Evolutionary conservation across 2,329 filamentous ascomycete genomes (phyloP), one percentile per base, ranked within the genome.

Genomic region (Colletotrichum theobromicola): DNA sequence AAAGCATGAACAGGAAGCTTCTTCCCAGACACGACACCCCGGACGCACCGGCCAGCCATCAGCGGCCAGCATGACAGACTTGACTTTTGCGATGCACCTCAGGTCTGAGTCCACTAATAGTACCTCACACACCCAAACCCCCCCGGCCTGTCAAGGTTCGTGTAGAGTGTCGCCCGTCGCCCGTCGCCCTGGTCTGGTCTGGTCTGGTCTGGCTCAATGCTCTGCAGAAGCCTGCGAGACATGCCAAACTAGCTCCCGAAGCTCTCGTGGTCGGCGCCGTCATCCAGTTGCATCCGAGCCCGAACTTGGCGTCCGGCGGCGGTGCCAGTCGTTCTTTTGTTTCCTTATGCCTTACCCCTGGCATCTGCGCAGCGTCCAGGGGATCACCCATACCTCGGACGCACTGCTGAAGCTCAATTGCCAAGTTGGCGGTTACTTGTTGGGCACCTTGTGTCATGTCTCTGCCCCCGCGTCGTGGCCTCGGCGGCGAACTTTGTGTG

Each of bases 261-360:
- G 50, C 37, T 37, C 46, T 66, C 24, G 42, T 66, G 28, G 57
- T 70, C 67, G 71, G 53, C 32, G 53, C 67, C 67, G 55, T 66
- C 32, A 24, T 35, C 68, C 68, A 72, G 57, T 46, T 50, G 28
- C 55, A 62, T 72, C 61, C 68, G 68, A 72, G 72, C 53, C 67
- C 55, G 55, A 55, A 28, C 61, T 57, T 55, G 42, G 55, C 72
- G 42, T 21, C 55, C 61, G 30, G 35, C 58, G 61, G 55, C 42
- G 42, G 62, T 67, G 68, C 42, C 72, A 62, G 55, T 55, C 62
- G 67, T 58, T 74, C 42, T 58, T 42, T 61, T 42, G 62, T 72
- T 74, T 72, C 62, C 62, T 74, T 66, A 50, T 72, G 72, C 72
- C 57, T 18, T n/a, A 37, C 69, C 68, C 68, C 55, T 74, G 68